Conservation (phyloP, 768 basidiomycete species). For the Kockovaella imperatae region DNA sequence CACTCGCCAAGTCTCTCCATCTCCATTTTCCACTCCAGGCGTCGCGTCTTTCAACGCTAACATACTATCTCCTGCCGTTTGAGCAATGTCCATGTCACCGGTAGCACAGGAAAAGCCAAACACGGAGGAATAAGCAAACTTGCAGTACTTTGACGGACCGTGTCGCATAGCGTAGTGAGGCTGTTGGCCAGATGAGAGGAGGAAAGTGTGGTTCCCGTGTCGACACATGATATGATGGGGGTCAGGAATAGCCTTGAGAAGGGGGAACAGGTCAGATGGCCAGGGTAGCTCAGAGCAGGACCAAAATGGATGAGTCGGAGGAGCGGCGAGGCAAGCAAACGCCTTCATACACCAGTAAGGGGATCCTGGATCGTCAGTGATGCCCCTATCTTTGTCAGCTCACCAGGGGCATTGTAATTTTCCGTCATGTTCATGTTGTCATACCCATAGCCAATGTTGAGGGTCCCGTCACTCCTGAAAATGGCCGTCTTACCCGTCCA, state of each 20-base stretch:
- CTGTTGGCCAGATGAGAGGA: constrained; percentile 68
- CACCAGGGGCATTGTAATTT: constrained; percentile 57
- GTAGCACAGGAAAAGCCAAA: constrained; percentile 71
- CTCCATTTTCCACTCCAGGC: constrained; percentile 34
- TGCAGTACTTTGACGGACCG: constrained; percentile 70
- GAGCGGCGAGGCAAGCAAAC: constrained; percentile 60
- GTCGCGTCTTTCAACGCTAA: constrained; percentile 62
- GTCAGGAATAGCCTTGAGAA: constrained; percentile 53
- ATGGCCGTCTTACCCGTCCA: constrained; percentile 57
- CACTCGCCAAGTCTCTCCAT: constrained; percentile 65
- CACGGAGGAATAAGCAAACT: constrained; percentile 66
- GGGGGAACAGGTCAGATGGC: constrained; percentile 50
- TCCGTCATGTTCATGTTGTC: constrained; percentile 66
- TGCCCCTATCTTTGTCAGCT: constrained; percentile 2
- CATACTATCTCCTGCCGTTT: constrained; percentile 63
- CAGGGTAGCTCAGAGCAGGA: constrained; percentile 58
- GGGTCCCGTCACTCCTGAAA: constrained; percentile 56
- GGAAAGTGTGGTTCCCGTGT: constrained; percentile 55
- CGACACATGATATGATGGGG: constrained; percentile 64
- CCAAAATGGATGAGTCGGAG: constrained; percentile 67
- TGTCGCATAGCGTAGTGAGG: constrained; percentile 73
- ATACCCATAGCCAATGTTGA: constrained; percentile 64
- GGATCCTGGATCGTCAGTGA: constrained; percentile 54
- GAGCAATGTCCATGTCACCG: constrained; percentile 60
- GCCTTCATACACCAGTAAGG: constrained; percentile 78